Conservation (phyloP, 163 green algal species). For the Coccomyxa subellipsoidea region DNA sequence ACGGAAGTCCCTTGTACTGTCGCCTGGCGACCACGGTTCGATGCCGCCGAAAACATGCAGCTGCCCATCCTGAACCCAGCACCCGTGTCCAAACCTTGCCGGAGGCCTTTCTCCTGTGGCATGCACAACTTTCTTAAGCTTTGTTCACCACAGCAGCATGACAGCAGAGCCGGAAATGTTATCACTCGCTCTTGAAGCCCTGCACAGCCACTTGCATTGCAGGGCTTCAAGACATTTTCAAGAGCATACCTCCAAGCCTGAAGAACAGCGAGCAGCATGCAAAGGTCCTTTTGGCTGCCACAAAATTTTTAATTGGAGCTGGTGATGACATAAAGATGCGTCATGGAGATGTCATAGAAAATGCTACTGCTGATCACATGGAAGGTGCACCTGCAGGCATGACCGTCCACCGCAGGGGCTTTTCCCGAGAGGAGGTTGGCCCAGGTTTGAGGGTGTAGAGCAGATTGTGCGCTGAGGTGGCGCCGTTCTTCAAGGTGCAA, state of each 20-base stretch:
- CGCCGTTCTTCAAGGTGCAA: neutral
- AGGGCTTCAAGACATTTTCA: too few species aligned
- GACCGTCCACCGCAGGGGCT: neutral
- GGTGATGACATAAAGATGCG: too few species aligned
- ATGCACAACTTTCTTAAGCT: neutral
- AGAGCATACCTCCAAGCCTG: too few species aligned
- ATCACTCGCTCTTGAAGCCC: too few species aligned
- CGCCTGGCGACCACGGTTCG: too few species aligned
- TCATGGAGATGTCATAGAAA: too few species aligned
- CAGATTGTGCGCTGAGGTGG: neutral
- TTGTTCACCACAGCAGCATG: neutral
- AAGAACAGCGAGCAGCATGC: too few species aligned
- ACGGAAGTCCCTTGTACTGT: neutral
- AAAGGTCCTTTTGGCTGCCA: too few species aligned
- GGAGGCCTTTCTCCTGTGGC: neutral
- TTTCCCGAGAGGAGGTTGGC: neutral
- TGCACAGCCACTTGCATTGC: too few species aligned
- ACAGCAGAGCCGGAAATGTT: too few species aligned
- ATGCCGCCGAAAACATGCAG: neutral
- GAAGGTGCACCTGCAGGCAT: neutral
- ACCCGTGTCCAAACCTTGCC: neutral
- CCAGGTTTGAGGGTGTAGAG: neutral
- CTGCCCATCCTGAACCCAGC: neutral
- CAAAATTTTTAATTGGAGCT: too few species aligned
- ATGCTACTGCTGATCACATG: too few species aligned